Evolutionary conservation across 192 early-diverging fungal genomes (phyloP).

Genomic region (Mortierella alpina): DNA sequence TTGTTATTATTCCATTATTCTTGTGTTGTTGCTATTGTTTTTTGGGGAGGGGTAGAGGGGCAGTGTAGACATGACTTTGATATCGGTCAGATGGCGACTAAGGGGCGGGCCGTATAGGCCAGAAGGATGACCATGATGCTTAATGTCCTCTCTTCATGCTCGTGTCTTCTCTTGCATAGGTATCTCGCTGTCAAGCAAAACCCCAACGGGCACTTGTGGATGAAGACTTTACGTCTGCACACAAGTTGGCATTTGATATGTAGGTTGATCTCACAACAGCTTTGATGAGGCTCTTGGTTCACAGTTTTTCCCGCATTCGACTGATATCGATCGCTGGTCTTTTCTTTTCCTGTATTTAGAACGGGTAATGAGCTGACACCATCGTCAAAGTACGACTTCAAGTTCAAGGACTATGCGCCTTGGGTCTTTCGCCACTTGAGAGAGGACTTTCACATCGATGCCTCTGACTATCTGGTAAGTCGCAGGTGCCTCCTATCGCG

Average conservation of each 20-base stretch:
- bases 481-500: too few relatives aligned
- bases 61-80: too few relatives aligned
- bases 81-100: too few relatives aligned
- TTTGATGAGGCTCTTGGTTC: not conserved
- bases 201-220: conserved; percentile 73
- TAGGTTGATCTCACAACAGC: conserved; percentile 47
- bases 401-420: conserved; percentile 99
- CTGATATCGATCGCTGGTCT: not conserved
- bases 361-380: conserved; percentile 97
- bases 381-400: conserved; percentile 95
- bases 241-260: conserved; percentile 98
- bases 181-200: conserved; percentile 90
- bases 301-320: not conserved
- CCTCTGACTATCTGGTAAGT: conserved; percentile 91
- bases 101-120: too few relatives aligned
- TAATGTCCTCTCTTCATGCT: too few relatives aligned
- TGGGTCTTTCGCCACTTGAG: conserved; percentile 95
- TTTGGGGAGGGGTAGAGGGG: not conserved
- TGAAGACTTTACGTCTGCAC: conserved; percentile 87
- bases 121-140: too few relatives aligned
- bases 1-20: not conserved
- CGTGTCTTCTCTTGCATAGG: conserved; percentile 46
- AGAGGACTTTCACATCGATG: conserved; percentile 88
- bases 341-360: conserved; percentile 40
- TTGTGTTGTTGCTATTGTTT: not conserved